Evolutionary conservation across 2,329 filamentous ascomycete genomes (phyloP), one percentile per base, ranked within the genome.

Genomic region (Botrytis fabae): DNA sequence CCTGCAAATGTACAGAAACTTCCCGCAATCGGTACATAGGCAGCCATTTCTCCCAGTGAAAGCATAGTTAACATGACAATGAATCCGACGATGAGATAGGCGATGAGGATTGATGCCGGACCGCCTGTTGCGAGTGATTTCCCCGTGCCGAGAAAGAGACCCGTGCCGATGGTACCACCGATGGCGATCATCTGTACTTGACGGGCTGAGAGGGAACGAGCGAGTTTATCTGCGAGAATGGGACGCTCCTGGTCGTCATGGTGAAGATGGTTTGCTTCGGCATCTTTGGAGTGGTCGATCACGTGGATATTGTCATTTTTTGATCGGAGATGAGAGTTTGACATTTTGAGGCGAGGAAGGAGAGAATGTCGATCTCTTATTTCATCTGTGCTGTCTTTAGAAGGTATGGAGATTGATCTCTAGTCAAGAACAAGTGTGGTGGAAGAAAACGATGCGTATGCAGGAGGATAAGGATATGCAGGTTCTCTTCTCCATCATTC

Each of bases 131-230:
- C 85, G 57, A 91, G 81, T 6, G 88, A 86, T 78, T 87, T 88
- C 16, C 89, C 89, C 0, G 88, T 89, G 44, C 89, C 89, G 9
- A 91, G 83, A 75, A 91, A 91, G 6, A 91, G 81, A 4, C 89
- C 89, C 0, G 89, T 90, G 14, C 87, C 87, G 64, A 89, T 89
- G 1, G 86, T 89, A 51, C 87, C 87, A 32, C 86, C 87, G 66
- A 89, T 87, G 61, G 89, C 90, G 74, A 91, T 90, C 88, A 91
- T 91, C 81, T 91, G 89, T 18, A 91, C 87, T 79, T 91, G 89
- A n/a, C 89, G 86, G 25, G 87, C 83, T 3, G 87, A 88, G 20
- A 91, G 83, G 60, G 86, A 85, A 8, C 89, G 86, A 32, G 84
- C 83, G 18, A 91, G 82, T 51, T 75, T 76, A 65, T 79, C 77